phyloP scores from a whole-genome alignment of 2,329 filamentous ascomycete genomes.

The Penicillium sp. region DNA sequence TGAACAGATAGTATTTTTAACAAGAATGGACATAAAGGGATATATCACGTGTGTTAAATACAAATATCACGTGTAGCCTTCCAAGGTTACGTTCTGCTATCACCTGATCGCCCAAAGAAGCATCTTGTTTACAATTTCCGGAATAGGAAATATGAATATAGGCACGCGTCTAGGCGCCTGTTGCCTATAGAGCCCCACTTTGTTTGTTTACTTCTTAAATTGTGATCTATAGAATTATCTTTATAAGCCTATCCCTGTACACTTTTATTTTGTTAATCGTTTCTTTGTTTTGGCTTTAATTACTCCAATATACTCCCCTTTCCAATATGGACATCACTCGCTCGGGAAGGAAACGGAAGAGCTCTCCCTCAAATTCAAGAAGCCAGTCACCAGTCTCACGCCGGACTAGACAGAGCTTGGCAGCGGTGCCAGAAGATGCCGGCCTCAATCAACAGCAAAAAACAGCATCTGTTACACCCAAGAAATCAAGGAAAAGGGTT shows the following conservation, averaged over 20 bases:
- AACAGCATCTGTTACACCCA: conserved; percentile 27
- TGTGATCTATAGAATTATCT: conserved; percentile 23
- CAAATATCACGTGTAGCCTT: not conserved
- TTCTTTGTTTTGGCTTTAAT: not conserved
- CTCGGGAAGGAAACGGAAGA: conserved; percentile 29
- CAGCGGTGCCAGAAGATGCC: not conserved
- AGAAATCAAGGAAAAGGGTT: conserved; percentile 42
- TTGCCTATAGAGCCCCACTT: conserved; percentile 22
- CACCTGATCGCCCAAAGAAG: conserved; percentile 24
- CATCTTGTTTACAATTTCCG: conserved; percentile 25
- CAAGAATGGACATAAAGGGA: too few relatives aligned
- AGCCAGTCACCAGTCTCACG: conserved; percentile 19
- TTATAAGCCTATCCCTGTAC: conserved; percentile 14
- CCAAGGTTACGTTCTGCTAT: not conserved
- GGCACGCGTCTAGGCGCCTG: conserved; percentile 20
- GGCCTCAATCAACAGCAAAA: not conserved
- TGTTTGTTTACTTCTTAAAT: conserved; percentile 26
- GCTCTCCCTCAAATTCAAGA: conserved; percentile 18
- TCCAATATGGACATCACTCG: conserved; percentile 29
- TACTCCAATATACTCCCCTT: not conserved
- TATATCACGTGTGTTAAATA: not conserved
- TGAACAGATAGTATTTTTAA: too few relatives aligned
- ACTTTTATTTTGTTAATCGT: not conserved
- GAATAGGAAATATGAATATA: conserved; percentile 16
- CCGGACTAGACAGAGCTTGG: conserved; percentile 17